These are phyloP conservation scores for Alternaria postmessia DNA, from an alignment of 2,329 filamentous ascomycete genomes.

Conservation along the genomic window DNA sequence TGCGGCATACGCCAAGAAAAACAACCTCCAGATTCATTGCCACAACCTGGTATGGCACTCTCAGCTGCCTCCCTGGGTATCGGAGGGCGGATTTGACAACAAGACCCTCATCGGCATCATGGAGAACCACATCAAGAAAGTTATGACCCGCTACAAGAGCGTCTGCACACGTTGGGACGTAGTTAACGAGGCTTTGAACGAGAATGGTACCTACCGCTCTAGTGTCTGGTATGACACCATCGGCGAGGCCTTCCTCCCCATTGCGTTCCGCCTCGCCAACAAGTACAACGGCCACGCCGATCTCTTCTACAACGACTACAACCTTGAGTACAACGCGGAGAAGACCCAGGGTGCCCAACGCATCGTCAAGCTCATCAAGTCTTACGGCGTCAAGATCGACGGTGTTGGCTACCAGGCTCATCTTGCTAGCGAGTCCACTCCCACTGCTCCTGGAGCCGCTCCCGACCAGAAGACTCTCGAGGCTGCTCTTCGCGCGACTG, in stretches of 20 bases:
- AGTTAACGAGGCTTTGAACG: constrained; percentile 47
- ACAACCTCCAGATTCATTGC: constrained; percentile 49
- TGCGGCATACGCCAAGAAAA: constrained; percentile 44
- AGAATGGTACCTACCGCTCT: constrained; percentile 56
- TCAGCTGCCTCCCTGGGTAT: constrained; percentile 53
- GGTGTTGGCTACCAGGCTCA: constrained; percentile 72
- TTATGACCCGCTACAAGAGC: constrained; percentile 51
- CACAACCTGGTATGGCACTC: constrained; percentile 55
- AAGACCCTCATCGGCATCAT: constrained; percentile 52
- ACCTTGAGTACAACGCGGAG: constrained; percentile 64
- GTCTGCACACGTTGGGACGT: constrained; percentile 53
- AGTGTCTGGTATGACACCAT: constrained; percentile 55
- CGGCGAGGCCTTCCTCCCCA: constrained; percentile 56
- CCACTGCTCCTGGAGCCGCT: constrained; percentile 50
- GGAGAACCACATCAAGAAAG: constrained; percentile 53
- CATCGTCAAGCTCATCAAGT: constrained; percentile 52
- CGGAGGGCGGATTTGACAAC: constrained; percentile 49
- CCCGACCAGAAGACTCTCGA: constrained; percentile 57
- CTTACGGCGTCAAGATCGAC: constrained; percentile 57
- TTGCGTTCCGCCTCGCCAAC: constrained; percentile 54
- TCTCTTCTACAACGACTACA: constrained; percentile 70
- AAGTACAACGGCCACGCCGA: constrained; percentile 52
- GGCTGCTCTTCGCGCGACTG: constrained; percentile 61
- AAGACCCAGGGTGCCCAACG: constrained; percentile 49
- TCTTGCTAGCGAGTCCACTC: constrained; percentile 61